These are phyloP conservation scores for Monosporascus sp. DNA, from an alignment of 2,329 filamentous ascomycete genomes.

Conservation along the genomic window DNA sequence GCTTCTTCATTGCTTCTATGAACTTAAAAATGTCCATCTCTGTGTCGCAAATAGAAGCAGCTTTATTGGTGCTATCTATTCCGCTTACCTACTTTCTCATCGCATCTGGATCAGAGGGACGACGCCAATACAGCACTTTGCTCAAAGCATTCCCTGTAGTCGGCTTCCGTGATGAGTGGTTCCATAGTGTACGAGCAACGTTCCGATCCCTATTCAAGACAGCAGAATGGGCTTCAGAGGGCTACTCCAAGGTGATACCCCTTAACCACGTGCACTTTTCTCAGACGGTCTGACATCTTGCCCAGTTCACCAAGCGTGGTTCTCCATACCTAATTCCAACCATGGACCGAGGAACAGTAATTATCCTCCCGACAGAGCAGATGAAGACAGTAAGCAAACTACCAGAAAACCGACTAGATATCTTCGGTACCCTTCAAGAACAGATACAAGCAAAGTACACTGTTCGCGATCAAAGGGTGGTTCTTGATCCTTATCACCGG, in stretches of 20 bases:
- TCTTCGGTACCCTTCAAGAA: slow-evolving; percentile 2
- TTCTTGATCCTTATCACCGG: slow-evolving; percentile 4
- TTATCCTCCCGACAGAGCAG: neutral
- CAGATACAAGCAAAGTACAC: slow-evolving; percentile 4
- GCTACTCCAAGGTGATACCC: slow-evolving; percentile 2
- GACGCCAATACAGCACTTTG: neutral
- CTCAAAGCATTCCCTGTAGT: neutral
- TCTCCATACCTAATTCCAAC: too few species aligned
- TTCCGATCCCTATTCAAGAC: slow-evolving; percentile 4
- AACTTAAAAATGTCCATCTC: too few species aligned
- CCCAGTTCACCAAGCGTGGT: too few species aligned
- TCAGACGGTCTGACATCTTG: neutral
- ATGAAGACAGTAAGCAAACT: slow-evolving; percentile 2
- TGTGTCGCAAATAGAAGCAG: too few species aligned
- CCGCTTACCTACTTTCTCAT: neutral
- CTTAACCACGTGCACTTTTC: neutral
- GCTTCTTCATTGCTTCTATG: too few species aligned
- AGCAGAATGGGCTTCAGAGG: slow-evolving; percentile 7
- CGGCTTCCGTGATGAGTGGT: neutral
- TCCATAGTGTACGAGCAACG: slow-evolving; percentile 1
- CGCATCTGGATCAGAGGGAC: neutral
- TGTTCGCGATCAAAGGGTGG: slow-evolving; percentile 1
- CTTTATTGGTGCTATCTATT: neutral
- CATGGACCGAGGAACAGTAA: slow-evolving; percentile 2
- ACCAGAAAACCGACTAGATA: slow-evolving; percentile 2